Base-by-base conservation (phyloP, 2,329 filamentous ascomycete species). In the Akanthomyces muscarius region DNA sequence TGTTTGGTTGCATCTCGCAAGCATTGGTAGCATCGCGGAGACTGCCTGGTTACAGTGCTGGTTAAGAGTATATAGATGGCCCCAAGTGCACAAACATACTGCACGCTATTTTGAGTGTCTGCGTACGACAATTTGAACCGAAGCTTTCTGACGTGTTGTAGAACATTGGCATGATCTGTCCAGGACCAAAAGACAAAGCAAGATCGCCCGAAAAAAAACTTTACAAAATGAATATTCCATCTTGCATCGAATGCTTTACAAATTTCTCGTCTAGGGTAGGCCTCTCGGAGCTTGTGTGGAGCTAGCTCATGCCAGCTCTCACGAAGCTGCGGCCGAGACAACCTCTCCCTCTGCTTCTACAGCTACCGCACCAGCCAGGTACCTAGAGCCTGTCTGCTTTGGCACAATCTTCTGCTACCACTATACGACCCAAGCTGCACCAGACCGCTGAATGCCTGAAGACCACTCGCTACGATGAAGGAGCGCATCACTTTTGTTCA, bases 401-500 rank as follows among this genome's bases (percentile, higher is more conserved):
- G 13, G 47, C 23, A 30, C 45, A 2, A 14, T n/a, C 4, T 30
- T 11, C 23, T 51, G 23, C 47, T 14, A 11, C 23, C 4, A 11
- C 21, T 47, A 28, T 25, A 13, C 18, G 8, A 50, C 7, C 51
- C 5, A 30, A 33, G 23, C 18, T 42, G 36, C 11, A 4, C 23
- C 7, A 3, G 11, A 16, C 6, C 4, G 10, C 5, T 1, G 4
- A n/a, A 28, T 36, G 8, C n/a, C 5, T 33, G 2, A 44, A 45
- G 18, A 14, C 10, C 18, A 4, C 10, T 13, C 10, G 13, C 18
- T 11, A 36, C 52, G 45, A 92, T 94, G 90, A 87, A 89, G 69
- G 86, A 92, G 76, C 82, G 91, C 76, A 86, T 92, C 69, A 96
- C 93, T 0, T 95, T 92, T 67, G 79, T 96, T 60, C 87, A 89